Percentiles rank a stretch among this genome's conserved stretches.
Evolutionary conservation across 1,284 basidiomycete species (phyloP).

Genomic region (Pterula multifida): DNA sequence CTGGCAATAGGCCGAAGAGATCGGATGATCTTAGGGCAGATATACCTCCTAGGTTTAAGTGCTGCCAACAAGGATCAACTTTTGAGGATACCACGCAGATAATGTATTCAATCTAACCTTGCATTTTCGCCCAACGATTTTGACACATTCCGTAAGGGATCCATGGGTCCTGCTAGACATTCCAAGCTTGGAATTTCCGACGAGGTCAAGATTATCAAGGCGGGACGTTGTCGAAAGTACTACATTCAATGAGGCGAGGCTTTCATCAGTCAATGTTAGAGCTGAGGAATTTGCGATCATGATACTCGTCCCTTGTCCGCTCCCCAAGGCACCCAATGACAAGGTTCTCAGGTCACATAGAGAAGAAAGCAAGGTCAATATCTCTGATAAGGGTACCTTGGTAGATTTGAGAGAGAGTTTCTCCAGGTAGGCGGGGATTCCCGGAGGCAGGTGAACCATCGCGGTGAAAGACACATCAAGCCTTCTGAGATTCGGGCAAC

Average conservation of each 20-base stretch:
- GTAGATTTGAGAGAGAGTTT: slow-evolving; percentile 57
- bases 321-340: slow-evolving; percentile 50
- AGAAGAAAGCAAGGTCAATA: slow-evolving; percentile 27
- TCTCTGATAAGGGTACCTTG: slow-evolving; percentile 23
- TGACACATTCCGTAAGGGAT: slow-evolving; percentile 34
- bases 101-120: slow-evolving; percentile 24
- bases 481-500: slow-evolving; percentile 38
- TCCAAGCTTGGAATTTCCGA: slow-evolving; percentile 51
- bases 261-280: slow-evolving; percentile 43
- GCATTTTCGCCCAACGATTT: slow-evolving; percentile 43
- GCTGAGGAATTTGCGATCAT: slow-evolving; percentile 33
- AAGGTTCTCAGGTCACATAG: slow-evolving; percentile 34
- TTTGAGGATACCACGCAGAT: neutral
- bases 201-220: slow-evolving; percentile 44
- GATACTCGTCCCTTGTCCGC: slow-evolving; percentile 29
- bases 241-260: slow-evolving; percentile 31
- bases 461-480: slow-evolving; percentile 57
- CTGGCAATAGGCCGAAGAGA: slow-evolving; percentile 34
- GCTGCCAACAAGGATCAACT: slow-evolving; percentile 15
- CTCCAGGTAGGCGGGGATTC: slow-evolving; percentile 23
- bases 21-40: slow-evolving; percentile 37
- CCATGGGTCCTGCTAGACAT: slow-evolving; percentile 20
- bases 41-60: slow-evolving; percentile 46
- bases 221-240: slow-evolving; percentile 22
- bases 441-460: slow-evolving; percentile 12